phyloP scores from a whole-genome alignment of 1,139 yeast genomes.

The Candida freyschussii region DNA sequence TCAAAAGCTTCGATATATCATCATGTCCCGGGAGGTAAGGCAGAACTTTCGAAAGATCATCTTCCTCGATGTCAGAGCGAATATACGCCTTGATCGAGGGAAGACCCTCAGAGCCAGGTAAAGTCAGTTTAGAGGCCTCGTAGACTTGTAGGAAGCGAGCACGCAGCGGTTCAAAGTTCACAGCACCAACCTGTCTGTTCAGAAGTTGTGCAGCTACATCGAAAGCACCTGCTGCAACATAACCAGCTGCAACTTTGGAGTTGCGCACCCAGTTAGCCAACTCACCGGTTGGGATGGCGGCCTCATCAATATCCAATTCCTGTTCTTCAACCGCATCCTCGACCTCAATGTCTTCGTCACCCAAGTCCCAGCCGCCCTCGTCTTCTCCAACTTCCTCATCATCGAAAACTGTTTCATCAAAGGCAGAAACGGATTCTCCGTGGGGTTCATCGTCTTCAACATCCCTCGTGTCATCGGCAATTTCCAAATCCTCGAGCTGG shows the following conservation, averaged over 20 bases:
- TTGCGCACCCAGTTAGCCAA: conserved; percentile 80
- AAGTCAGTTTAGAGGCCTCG: conserved; percentile 68
- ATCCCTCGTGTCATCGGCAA: conserved; percentile 32
- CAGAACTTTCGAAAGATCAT: conserved; percentile 41
- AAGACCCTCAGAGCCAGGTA: conserved; percentile 69
- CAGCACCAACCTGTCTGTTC: conserved; percentile 83
- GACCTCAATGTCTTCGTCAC: conserved; percentile 59
- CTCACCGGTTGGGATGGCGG: conserved; percentile 48
- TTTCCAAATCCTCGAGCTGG: conserved; percentile 58
- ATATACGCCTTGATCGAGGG: conserved; percentile 68
- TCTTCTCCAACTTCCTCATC: conserved; percentile 46
- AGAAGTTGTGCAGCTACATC: conserved; percentile 93
- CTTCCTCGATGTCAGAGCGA: conserved; percentile 61
- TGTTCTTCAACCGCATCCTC: conserved; percentile 56
- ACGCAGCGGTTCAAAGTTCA: conserved; percentile 83
- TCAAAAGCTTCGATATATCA: conserved; percentile 56
- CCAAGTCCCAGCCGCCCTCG: conserved; percentile 55
- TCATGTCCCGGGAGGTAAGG: conserved; percentile 79
- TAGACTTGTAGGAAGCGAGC: conserved; percentile 78
- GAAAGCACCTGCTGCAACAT: conserved; percentile 94
- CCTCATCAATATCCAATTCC: conserved; percentile 39
- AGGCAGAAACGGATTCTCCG: conserved; percentile 12
- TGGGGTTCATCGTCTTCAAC: conserved; percentile 16
- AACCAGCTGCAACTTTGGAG: conserved; percentile 87
- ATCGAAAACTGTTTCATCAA: conserved; percentile 29